A percentile compares a stretch with the other conserved stretches of the same genome.
Evolutionary conservation across 192 early-diverging fungal genomes (phyloP).

Genomic region (Mycoemilia scoparia): DNA sequence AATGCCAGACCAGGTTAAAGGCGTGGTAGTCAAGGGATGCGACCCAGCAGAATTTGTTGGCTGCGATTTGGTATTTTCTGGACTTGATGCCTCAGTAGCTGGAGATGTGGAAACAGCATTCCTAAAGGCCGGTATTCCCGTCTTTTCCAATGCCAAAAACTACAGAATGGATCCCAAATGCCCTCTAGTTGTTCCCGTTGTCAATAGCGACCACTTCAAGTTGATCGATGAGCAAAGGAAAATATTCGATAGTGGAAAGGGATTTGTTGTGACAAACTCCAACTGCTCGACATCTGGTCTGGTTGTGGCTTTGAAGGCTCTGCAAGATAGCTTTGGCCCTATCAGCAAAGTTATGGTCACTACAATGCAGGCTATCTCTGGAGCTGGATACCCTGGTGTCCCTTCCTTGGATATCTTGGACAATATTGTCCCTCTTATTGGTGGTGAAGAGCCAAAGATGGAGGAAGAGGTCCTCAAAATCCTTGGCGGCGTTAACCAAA

Average conservation of each 20-base stretch:
- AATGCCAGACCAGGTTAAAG: conserved; percentile 42
- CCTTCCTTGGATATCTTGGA: conserved; percentile 88
- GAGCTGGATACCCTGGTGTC: conserved; percentile 95
- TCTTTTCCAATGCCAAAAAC: conserved; percentile 97
- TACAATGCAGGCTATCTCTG: conserved; percentile 92
- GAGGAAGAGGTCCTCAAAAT: conserved; percentile 90
- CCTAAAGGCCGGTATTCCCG: conserved; percentile 64
- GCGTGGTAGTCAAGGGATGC: conserved; percentile 49
- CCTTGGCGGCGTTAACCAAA: conserved; percentile 43
- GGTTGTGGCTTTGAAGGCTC: conserved; percentile 70
- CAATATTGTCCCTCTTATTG: conserved; percentile 87
- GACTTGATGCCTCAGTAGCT: conserved; percentile 83
- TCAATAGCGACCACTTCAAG: conserved; percentile 78
- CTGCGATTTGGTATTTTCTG: conserved; percentile 89
- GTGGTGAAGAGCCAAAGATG: conserved; percentile 95
- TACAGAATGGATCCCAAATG: conserved; percentile 76
- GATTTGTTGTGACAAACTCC: conserved; percentile 89
- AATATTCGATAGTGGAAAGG: conserved; percentile 37
- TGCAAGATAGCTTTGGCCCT: conserved; percentile 85
- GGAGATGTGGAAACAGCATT: conserved; percentile 88
- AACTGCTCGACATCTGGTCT: conserved; percentile 98
- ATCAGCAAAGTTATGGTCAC: conserved; percentile 60
- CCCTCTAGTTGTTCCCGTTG: conserved; percentile 84
- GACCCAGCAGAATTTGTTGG: conserved; percentile 51
- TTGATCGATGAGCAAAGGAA: conserved; percentile 55